phyloP scores from a whole-genome alignment of 2,329 filamentous ascomycete genomes.

The Thelonectria blattea region DNA sequence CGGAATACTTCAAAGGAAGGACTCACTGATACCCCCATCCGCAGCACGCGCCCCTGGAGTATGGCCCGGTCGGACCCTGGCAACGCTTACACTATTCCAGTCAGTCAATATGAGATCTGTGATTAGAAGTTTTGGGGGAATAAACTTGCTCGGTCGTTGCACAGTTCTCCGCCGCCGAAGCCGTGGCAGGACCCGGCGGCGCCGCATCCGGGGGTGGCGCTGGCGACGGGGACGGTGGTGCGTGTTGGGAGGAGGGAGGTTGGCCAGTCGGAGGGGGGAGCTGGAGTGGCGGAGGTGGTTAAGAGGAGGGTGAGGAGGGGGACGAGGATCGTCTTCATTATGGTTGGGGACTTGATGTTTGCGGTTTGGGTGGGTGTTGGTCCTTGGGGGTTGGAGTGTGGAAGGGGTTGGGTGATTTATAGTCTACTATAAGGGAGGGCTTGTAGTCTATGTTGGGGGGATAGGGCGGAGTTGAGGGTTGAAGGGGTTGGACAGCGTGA shows the following conservation, averaged over 20 bases:
- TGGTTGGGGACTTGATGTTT: background rate
- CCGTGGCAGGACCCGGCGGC: constrained; percentile 7
- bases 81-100: constrained; percentile 10
- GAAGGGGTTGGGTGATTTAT: background rate
- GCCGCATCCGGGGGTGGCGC: background rate
- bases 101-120: background rate
- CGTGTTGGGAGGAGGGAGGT: background rate
- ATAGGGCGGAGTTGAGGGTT: too few relatives aligned
- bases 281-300: background rate
- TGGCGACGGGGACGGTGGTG: background rate
- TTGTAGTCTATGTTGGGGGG: too few relatives aligned
- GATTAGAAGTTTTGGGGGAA: too few relatives aligned
- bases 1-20: background rate
- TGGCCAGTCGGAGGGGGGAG: background rate
- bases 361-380: background rate
- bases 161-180: constrained; percentile 1
- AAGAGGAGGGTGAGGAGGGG: background rate
- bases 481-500: background rate
- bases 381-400: background rate
- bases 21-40: constrained; percentile 10
- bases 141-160: constrained; percentile 11
- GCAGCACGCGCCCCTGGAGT: constrained; percentile 9
- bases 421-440: background rate
- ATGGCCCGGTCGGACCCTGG: background rate
- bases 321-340: background rate